Evolutionary conservation across 2,329 filamentous ascomycete genomes (phyloP).

Genomic region (Fusarium begoniae): DNA sequence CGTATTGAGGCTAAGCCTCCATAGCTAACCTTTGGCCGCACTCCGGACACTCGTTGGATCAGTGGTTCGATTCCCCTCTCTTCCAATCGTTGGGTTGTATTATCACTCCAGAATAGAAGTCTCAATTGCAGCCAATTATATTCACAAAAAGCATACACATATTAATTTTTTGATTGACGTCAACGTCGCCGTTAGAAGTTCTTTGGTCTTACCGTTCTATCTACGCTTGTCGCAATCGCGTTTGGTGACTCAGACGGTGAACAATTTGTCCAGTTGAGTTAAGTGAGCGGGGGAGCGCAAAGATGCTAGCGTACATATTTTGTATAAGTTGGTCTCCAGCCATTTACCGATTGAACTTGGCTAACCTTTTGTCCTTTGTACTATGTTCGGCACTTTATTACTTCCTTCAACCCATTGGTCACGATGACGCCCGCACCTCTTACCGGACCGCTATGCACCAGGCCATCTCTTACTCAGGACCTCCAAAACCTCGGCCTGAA

Average conservation of each 20-base stretch:
- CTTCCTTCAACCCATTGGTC: not conserved
- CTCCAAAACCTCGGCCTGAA: not conserved
- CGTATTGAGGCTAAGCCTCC: rapidly evolving
- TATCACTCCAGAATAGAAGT: no score
- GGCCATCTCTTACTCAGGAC: not conserved
- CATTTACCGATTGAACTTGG: not conserved
- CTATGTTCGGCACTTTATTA: no score
- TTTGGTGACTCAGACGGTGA: not conserved
- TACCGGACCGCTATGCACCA: not conserved
- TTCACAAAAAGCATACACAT: not conserved
- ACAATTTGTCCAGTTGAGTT: no score
- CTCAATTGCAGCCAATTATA: not conserved
- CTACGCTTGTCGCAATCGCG: not conserved
- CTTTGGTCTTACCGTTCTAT: rapidly evolving
- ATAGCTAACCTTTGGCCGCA: not conserved
- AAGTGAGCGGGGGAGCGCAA: not conserved
- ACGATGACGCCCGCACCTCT: not conserved
- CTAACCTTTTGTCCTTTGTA: no score
- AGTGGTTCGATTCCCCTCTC: not conserved
- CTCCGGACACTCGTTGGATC: not conserved
- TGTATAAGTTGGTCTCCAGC: not conserved
- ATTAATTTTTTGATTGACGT: rapidly evolving
- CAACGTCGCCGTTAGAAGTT: rapidly evolving
- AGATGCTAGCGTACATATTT: not conserved
- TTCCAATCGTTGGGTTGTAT: not conserved